Conservation (phyloP, 257 asterid genomes). For the Gentiana dahurica region DNA sequence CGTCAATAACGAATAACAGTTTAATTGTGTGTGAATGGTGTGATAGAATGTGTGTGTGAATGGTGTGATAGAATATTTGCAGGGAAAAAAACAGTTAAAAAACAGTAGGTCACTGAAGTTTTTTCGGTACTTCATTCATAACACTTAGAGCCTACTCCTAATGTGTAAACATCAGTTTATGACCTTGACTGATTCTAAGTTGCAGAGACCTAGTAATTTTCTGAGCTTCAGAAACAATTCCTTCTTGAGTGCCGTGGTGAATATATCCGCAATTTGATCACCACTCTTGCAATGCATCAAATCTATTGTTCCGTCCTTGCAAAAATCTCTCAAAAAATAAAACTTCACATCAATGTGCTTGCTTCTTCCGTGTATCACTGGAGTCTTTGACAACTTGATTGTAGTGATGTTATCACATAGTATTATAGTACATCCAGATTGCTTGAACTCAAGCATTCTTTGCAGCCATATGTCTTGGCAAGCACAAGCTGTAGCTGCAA, state of each 20-base stretch:
- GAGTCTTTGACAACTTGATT: neutral
- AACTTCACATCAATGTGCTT: neutral
- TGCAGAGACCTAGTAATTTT: conserved; percentile 2
- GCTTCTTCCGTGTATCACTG: neutral
- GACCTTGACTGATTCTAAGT: neutral
- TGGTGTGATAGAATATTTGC: too few relatives aligned
- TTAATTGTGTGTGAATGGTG: too few relatives aligned
- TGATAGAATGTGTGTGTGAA: neutral
- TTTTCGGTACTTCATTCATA: too few relatives aligned
- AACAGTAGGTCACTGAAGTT: too few relatives aligned
- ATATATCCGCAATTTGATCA: neutral
- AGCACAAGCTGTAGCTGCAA: too few relatives aligned
- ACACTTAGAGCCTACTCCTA: too few relatives aligned
- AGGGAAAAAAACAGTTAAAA: too few relatives aligned
- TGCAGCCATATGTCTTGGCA: too few relatives aligned
- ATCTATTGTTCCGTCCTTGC: neutral
- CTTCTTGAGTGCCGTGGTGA: neutral
- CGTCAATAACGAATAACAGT: too few relatives aligned
- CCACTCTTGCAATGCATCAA: conserved; percentile 2
- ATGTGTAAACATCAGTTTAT: neutral
- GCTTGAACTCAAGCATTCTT: too few relatives aligned
- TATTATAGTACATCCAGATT: too few relatives aligned
- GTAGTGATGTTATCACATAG: too few relatives aligned
- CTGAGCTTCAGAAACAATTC: neutral
- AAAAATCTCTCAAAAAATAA: neutral